A percentile compares a stretch with the other conserved stretches of the same genome.
Conservation (phyloP, 2,329 filamentous ascomycete species). For the Trichoderma brevicompactum region DNA sequence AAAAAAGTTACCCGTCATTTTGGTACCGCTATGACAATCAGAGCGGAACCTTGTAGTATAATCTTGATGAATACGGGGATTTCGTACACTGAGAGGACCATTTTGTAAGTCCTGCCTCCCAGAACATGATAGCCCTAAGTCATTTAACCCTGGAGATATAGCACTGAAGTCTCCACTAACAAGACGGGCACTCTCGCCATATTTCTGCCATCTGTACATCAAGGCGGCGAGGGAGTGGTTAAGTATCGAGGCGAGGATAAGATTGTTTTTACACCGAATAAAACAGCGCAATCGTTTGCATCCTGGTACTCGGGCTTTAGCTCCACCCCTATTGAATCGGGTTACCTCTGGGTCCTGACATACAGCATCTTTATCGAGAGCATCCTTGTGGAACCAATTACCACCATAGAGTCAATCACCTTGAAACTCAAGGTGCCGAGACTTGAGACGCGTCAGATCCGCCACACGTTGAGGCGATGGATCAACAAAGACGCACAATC, state of each 20-base stretch:
- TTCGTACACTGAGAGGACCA: too few species aligned
- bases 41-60: not conserved
- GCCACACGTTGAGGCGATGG: slow-evolving; percentile 7
- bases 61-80: not conserved
- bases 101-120: too few species aligned
- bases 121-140: too few species aligned
- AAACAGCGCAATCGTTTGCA: not conserved
- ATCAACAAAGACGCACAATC: not conserved
- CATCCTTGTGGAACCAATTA: not conserved
- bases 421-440: too few species aligned
- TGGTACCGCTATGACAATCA: not conserved
- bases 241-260: not conserved
- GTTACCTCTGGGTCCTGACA: not conserved
- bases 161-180: too few species aligned
- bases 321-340: not conserved
- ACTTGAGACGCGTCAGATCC: not conserved
- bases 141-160: not conserved
- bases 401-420: not conserved
- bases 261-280: not conserved
- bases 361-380: not conserved
- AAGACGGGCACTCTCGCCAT: not conserved
- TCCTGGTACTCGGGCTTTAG: not conserved
- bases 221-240: not conserved
- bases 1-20: not conserved
- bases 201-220: not conserved